These are phyloP conservation scores for Aureobasidium sp. DNA, from an alignment of 2,329 filamentous ascomycete species.

Conservation along the genomic window DNA sequence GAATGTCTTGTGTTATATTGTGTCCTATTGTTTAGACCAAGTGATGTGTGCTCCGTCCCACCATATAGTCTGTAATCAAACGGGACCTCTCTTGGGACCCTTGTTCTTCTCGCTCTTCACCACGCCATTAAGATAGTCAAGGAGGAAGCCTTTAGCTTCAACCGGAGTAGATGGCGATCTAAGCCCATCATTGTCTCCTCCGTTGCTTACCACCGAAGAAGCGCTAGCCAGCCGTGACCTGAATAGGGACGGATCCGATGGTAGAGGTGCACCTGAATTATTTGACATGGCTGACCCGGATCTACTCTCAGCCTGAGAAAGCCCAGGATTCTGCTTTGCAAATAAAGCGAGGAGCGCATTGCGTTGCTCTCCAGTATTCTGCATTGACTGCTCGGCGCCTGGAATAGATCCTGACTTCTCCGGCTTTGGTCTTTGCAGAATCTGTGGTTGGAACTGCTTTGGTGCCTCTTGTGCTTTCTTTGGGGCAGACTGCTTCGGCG, in stretches of 20 bases:
- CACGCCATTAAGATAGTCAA: slow-evolving; percentile 31
- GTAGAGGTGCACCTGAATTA: slow-evolving; percentile 1
- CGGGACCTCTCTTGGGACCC: slow-evolving; percentile 2
- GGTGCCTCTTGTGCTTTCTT: slow-evolving; percentile 20
- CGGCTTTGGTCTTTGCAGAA: slow-evolving; percentile 25
- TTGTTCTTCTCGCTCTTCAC: slow-evolving; percentile 21
- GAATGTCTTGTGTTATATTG: not conserved
- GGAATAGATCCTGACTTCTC: slow-evolving; percentile 1
- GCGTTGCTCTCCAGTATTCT: slow-evolving; percentile 6
- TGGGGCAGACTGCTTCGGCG: slow-evolving; percentile 4
- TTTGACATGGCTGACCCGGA: slow-evolving; percentile 5
- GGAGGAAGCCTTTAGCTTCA: slow-evolving; percentile 29
- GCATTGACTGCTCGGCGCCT: not conserved
- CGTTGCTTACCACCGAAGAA: slow-evolving; percentile 19
- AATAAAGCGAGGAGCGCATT: slow-evolving; percentile 18
- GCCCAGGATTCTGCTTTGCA: slow-evolving; percentile 12
- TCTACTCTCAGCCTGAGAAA: slow-evolving; percentile 10
- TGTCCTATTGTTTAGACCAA: not conserved
- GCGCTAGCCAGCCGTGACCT: slow-evolving; percentile 23
- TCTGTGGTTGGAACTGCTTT: slow-evolving; percentile 24
- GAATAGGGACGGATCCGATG: slow-evolving; percentile 7
- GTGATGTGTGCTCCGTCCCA: not conserved
- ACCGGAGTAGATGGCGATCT: slow-evolving; percentile 23
- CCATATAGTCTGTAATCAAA: not conserved
- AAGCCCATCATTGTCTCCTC: slow-evolving; percentile 14